Base-by-base conservation (phyloP, 805 yeast genomes). In the Isabelozyma pseudorhagii region DNA sequence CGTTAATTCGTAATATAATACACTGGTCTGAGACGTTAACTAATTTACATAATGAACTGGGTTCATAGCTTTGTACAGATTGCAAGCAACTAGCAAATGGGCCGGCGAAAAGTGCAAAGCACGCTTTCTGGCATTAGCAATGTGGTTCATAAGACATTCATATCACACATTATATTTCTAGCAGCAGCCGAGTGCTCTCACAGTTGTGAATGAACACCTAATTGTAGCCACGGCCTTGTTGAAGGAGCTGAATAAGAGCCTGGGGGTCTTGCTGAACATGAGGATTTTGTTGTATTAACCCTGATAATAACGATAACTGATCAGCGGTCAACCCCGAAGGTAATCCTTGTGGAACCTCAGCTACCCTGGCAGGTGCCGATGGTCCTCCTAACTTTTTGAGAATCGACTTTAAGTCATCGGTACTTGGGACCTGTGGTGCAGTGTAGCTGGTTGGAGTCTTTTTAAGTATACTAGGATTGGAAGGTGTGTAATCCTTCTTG, bases 401-500 rank as follows among this genome's bases (percentile, higher is more conserved):
- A 46, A 67, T 68, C 4, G 64, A 58, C 34, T 61, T 60, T 46
- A 66, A 57, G 25, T 49, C 47, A 11, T 46, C 25, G 38, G 25
- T 25, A 44, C 41, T 44, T 47, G 46, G 42, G 5, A 45, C 38
- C 14, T 38, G 13, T 38, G 47, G 46, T 25, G 45, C 41, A 48
- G 21, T n/a, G 45, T 11, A 21, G 25, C 28, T 42, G 44, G 48
- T 11, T 25, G 49, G 14, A 4, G 48, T 25, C n/a, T 45, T 45
- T 43, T 54, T 53, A 9, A 50, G 39, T n/a, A 50, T 62, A 40
- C 68, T 56, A 18, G 56, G 56, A 6, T 58, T 59, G 18, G 50
- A 40, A 2, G 74, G 69, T 17, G 52, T 51, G 47, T 72, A 69
- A 47, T 68, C 75, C 48, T 67, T 67, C 52, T 66, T 67, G 18